Conservation (phyloP, 139 green algal genomes). For the Closterium sp. region DNA sequence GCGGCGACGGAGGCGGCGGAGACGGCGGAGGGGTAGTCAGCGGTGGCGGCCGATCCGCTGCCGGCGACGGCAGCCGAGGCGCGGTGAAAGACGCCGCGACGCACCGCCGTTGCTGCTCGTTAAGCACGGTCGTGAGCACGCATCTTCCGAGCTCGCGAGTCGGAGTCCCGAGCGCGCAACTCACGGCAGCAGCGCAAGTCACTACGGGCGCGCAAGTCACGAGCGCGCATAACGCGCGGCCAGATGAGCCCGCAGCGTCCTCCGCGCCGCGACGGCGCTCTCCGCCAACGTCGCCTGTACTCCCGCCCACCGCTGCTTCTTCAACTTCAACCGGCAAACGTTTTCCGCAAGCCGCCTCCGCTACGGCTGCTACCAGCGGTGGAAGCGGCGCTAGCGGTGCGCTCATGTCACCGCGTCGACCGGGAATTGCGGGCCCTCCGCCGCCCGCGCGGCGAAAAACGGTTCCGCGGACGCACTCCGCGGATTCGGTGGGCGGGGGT, state of each 20-base stretch:
- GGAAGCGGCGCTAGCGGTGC: too few species aligned
- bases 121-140: background rate
- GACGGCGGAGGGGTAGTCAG: too few species aligned
- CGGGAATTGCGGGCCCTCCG: background rate
- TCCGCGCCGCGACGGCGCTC: background rate
- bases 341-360: background rate
- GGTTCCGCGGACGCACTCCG: background rate
- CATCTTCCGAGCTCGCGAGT: background rate
- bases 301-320: background rate
- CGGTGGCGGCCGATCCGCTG: too few species aligned
- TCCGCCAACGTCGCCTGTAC: background rate
- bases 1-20: background rate
- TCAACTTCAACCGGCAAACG: background rate
- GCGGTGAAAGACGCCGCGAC: background rate
- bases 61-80: background rate
- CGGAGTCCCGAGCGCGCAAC: background rate
- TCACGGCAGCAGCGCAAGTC: background rate
- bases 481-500: background rate
- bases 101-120: background rate
- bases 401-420: background rate
- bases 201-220: background rate
- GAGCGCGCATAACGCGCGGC: too few species aligned
- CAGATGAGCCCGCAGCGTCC: too few species aligned
- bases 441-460: background rate
- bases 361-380: background rate